Percentiles rank a stretch among this genome's conserved stretches.
Conservation (phyloP, 345 rosid species). For the Populus deltoides region DNA sequence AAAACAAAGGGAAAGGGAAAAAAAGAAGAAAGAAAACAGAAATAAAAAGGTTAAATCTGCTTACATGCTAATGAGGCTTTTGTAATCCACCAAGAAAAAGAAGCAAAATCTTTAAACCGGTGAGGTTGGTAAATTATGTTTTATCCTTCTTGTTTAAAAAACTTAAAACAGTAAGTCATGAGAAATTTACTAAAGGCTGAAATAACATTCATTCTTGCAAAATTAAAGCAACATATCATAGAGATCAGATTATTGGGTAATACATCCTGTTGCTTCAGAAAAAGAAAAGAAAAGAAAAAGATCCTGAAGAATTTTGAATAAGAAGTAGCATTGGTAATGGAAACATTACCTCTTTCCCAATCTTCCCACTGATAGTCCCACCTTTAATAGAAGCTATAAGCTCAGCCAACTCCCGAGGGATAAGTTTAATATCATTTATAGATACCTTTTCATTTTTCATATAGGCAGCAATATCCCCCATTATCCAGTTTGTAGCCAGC, state of each 20-base stretch:
- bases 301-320: background rate
- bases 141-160: background rate
- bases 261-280: background rate
- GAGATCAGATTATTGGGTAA: background rate
- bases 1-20: background rate
- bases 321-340: background rate
- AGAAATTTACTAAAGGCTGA: background rate
- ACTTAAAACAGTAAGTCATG: background rate
- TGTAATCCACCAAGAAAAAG: background rate
- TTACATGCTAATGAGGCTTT: background rate
- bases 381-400: slow-evolving; percentile 78
- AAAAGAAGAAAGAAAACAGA: background rate
- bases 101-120: background rate
- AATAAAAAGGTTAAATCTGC: background rate
- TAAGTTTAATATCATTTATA: slow-evolving; percentile 67
- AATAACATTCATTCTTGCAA: background rate
- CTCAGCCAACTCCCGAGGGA: slow-evolving; percentile 74
- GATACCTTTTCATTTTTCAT: slow-evolving; percentile 80
- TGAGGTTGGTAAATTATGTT: background rate
- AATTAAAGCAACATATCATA: background rate
- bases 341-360: slow-evolving; percentile 72
- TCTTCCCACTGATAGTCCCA: slow-evolving; percentile 93
- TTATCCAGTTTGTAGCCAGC: slow-evolving; percentile 82
- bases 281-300: background rate
- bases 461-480: slow-evolving; percentile 89